Conservation (phyloP, 176 grass and related monocot genomes). For the Lolium multiflorum region DNA sequence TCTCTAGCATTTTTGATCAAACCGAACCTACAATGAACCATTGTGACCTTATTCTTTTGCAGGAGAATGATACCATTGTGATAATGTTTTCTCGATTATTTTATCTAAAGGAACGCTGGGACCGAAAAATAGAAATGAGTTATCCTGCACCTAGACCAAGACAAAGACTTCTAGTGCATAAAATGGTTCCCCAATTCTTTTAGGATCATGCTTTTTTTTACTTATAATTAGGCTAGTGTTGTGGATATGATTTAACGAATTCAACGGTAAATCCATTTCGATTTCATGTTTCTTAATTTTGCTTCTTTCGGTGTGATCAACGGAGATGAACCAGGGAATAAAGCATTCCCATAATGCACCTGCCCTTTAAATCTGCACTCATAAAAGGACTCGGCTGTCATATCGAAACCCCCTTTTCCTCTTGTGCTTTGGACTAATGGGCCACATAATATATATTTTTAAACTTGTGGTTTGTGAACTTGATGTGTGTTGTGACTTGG, state of each 20-base stretch:
- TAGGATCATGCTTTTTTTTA: not conserved
- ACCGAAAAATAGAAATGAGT: conserved; percentile 23
- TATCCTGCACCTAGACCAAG: conserved; percentile 6
- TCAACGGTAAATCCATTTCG: not conserved
- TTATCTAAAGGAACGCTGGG: conserved; percentile 27
- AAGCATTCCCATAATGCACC: conserved; percentile 31
- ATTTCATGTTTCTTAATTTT: not conserved
- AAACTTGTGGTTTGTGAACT: conserved; percentile 14
- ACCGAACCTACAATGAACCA: conserved; percentile 18
- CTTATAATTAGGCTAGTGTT: not conserved
- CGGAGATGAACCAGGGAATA: conserved; percentile 13
- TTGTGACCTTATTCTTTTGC: not conserved
- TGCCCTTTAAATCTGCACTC: conserved; percentile 22
- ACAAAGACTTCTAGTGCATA: not conserved
- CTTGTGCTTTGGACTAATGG: conserved; percentile 36
- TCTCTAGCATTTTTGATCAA: conserved; percentile 12
- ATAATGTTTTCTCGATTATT: not conserved
- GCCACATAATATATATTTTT: conserved; percentile 1
- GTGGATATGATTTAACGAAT: not conserved
- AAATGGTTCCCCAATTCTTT: not conserved
- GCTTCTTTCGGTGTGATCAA: conserved; percentile 12
- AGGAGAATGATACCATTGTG: too few relatives aligned
- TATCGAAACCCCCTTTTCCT: not conserved
- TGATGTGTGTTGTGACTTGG: conserved; percentile 5
- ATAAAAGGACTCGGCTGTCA: conserved; percentile 13